Percentiles rank a stretch among this genome's conserved stretches.
These are phyloP conservation scores for Schizosaccharomyces japonicus DNA, from an alignment of 805 yeast genomes.

Conservation along the genomic window DNA sequence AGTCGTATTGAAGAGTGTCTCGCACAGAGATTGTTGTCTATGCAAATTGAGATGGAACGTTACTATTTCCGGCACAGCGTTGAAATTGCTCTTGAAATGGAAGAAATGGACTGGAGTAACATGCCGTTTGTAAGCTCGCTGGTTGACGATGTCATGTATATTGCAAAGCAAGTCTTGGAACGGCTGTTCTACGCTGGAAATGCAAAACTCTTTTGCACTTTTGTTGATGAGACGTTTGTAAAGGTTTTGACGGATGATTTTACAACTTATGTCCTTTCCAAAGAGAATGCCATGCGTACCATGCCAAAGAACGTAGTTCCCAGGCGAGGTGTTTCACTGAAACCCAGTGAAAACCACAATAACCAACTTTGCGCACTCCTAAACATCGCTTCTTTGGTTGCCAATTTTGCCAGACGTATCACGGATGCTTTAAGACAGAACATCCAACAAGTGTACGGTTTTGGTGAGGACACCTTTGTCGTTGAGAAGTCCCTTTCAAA, in stretches of 20 bases:
- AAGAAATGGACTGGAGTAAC: constrained; percentile 38
- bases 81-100: constrained; percentile 58
- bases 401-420: not conserved
- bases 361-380: no score
- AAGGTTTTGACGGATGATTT: not conserved
- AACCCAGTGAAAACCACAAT: not conserved
- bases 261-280: not conserved
- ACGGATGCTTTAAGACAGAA: not conserved
- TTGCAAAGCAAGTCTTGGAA: constrained; percentile 41
- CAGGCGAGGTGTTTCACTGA: no score
- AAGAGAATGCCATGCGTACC: not conserved
- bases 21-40: constrained; percentile 27
- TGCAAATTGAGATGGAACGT: constrained; percentile 37
- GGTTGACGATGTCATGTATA: constrained; percentile 61
- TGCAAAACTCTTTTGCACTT: not conserved
- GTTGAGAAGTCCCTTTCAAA: not conserved
- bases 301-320: not conserved
- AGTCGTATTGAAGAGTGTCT: constrained; percentile 37
- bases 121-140: constrained; percentile 37
- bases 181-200: constrained; percentile 46
- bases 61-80: constrained; percentile 56
- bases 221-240: not conserved
- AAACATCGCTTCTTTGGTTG: not conserved
- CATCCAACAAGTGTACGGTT: not conserved
- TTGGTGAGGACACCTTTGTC: not conserved